Base-by-base conservation (phyloP, 2,329 filamentous ascomycete genomes). In the Setomelanomma holmii region DNA sequence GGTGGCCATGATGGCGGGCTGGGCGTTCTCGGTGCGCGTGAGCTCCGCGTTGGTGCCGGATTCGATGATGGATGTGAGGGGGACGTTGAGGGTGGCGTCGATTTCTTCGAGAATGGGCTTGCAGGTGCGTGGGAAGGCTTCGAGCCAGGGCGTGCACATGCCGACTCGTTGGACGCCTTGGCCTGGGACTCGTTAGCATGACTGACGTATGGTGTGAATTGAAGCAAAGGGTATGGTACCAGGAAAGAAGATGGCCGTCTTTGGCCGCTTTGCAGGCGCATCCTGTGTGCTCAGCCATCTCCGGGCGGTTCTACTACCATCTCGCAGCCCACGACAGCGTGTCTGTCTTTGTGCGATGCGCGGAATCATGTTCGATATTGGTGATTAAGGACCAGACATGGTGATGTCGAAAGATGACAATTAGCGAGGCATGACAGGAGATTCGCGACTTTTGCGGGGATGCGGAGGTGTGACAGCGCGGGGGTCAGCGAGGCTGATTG, bases 1-100 rank as follows among this genome's bases (percentile, higher is more conserved):
- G 4, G 91, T 95, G 12, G 92, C 91, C 91, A 98, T 96, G 75
- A 97, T 96, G 65, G 93, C 93, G 1, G 93, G 93, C 75, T 98
- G 93, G 4, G 93, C 90, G 71, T 96, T 93, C 60, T 89, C 86
- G 4, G 93, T 97, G 51, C 86, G 84, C 35, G 90, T 96, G 49
- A 98, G 85, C 45, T 82, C 78, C 49, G 85, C 86, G 63, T 89
- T 90, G 1, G 93, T 90, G 0, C 93, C 93, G 22, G 90, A 80
- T 53, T 88, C 86, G 63, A 97, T 96, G 53, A 93, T 82, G 21
- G 82, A 80, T 34, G 90, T 92, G 51, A 98, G 83, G 57, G 87
- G 87, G 67, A 88, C 86, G 63, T 88, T 84, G 66, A 96, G 83
- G 21, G 85, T 84, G 36, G 86, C 79, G 77, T 98, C 91, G 73